Evolutionary conservation across 768 basidiomycete species (phyloP), one percentile per base, ranked within the genome.

Genomic region (Crepidotus variabilis): DNA sequence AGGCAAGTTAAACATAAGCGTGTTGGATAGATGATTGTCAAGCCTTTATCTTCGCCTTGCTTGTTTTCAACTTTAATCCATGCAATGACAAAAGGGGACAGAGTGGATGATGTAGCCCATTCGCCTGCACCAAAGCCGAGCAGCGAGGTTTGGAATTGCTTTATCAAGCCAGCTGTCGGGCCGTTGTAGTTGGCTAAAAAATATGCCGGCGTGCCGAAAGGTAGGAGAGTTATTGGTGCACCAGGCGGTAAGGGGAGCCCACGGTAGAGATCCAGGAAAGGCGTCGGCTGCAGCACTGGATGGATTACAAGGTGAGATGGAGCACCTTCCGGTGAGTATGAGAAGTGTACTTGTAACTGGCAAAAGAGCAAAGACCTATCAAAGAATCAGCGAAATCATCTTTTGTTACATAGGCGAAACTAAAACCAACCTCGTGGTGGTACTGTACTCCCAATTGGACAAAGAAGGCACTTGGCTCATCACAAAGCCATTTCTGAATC

Each of bases 21-120:
- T 1, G 79, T 69, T 1, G 91, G 90, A 75, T 90, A 92, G 59
- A 92, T 83, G 50, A 88, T 73, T n/a, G 80, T 74, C 28, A 89
- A 72, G 0, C 90, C 90, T 62, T 90, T 91, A 60, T 90, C 88
- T 66, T 92, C 90, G 32, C 87, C 88, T 60, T 87, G 88, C 59
- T 80, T 85, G 63, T 89, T 89, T 68, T 90, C 82, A 18, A 92
- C 86, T 32, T 78, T 79, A 35, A 91, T 76, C 85, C 86, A 92
- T 2, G 81, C 87, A 52, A 92, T 83, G 47, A 90, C 69, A 66
- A 83, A 90, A 16, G 63, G 46, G 49, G 24, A 51, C 51, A 48
- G 48, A 32, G 21, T 23, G 35, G 32, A 51, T 14, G 46, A 54
- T 57, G 56, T 62, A 18, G 72, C 70, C 85, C 86, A 86, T 47